These are phyloP conservation scores for Syzygium malaccense DNA, from an alignment of 441 rosid species.

Conservation along the genomic window DNA sequence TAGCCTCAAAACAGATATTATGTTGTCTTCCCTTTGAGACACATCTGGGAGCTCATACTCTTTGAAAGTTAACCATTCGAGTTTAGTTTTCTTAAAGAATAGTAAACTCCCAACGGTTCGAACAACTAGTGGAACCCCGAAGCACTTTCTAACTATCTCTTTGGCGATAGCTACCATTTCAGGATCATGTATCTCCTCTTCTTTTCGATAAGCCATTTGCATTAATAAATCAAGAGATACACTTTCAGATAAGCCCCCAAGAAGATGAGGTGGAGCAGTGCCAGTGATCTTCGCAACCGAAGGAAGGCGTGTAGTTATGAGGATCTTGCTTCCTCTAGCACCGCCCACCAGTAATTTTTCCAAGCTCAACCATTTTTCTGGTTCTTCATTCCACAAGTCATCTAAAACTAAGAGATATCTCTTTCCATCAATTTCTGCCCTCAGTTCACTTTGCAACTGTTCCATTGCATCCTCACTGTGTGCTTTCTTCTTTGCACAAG, in stretches of 20 bases:
- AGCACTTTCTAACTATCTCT: not conserved
- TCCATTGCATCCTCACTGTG: too few relatives aligned
- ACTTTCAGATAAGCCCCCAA: fast-evolving
- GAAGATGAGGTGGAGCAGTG: fast-evolving
- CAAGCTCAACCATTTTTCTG: too few relatives aligned
- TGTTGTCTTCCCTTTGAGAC: fast-evolving
- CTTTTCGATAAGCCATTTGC: not conserved
- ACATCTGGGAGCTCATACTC: not conserved
- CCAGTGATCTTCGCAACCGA: fast-evolving
- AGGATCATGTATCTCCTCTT: fast-evolving
- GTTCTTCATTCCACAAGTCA: too few relatives aligned
- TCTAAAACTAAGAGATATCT: too few relatives aligned
- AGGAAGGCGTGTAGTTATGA: not conserved
- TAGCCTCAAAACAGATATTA: fast-evolving
- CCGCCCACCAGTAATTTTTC: too few relatives aligned
- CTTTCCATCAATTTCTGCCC: too few relatives aligned
- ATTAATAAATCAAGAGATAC: fast-evolving
- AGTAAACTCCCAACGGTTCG: not conserved
- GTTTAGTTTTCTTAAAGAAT: not conserved
- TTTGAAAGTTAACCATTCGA: not conserved
- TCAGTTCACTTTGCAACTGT: too few relatives aligned
- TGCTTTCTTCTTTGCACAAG: too few relatives aligned
- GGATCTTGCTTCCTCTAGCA: not conserved
- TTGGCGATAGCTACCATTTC: fast-evolving
- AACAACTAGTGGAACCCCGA: fast-evolving